Evolutionary conservation across 2,329 filamentous ascomycete species (phyloP), one percentile per base, ranked within the genome.

Genomic region (Chaetomium strumarium): DNA sequence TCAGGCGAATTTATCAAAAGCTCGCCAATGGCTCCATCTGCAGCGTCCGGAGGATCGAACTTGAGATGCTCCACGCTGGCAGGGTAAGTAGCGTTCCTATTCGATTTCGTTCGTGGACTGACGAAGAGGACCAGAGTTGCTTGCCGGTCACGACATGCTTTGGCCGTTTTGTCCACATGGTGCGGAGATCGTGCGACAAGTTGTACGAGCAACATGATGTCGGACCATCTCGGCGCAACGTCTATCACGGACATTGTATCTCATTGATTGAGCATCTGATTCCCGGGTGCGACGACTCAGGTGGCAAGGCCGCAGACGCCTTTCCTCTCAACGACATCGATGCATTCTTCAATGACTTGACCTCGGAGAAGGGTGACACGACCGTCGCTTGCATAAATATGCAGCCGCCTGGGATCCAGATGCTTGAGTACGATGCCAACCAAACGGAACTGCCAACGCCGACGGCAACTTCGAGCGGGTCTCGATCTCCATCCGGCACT

Each of bases 11-110:
- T 5, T 56, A 66, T 20, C 63, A 67, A 37, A 68, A 65, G 13
- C 63, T 75, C 46, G 62, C 61, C 30, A 62, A 60, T n/a, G 70
- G 70, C 9, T 63, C 61, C 39, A 66, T 75, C 17, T 62, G 58
- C 13, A 75, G 72, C 14, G 66, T 73, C 16, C 71, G 78, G 13
- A 71, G 70, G 42, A 63, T 78, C 1, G 78, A 81, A 62, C 63
- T 81, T 16, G 75, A 79, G 52, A 60, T 80, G 5, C 68, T 80
- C 46, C 69, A 75, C 49, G 70, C 69, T 12, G 78, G 77, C 58
- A 78, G 74, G 70, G 77, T 79, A 60, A 61, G 69, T 39, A 13
- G 6, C 31, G 2, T 38, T 10, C 16, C 9, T 47, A 38, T 11
- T 10, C 37, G 11, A 0, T 31, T 29, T n/a, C 5, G 5, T 14